phyloP scores from a whole-genome alignment of 1,284 basidiomycete genomes.

The Leucoagaricus sp. region DNA sequence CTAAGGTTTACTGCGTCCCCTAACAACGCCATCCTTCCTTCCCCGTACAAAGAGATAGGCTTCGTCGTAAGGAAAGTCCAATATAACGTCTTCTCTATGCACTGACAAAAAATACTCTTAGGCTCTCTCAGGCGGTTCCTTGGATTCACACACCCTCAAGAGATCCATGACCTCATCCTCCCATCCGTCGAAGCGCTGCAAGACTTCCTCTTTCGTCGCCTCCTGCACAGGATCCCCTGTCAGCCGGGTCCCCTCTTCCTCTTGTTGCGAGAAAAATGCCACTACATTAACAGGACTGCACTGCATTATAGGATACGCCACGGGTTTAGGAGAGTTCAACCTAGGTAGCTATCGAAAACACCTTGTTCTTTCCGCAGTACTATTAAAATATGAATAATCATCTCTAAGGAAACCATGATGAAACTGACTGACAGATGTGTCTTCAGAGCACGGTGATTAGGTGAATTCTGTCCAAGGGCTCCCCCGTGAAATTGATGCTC shows the following conservation, averaged over 20 bases:
- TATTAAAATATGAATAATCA: slow-evolving; percentile 19
- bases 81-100: slow-evolving; percentile 28
- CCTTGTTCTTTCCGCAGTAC: slow-evolving; percentile 46
- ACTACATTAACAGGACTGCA: slow-evolving; percentile 49
- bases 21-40: slow-evolving; percentile 38
- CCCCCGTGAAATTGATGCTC: slow-evolving; percentile 35
- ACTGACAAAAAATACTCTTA: background rate
- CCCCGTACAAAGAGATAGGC: slow-evolving; percentile 39
- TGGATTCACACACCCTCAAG: slow-evolving; percentile 34
- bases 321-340: too few species aligned
- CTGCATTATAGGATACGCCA: slow-evolving; percentile 48
- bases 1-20: slow-evolving; percentile 43
- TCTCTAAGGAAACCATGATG: background rate
- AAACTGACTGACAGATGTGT: slow-evolving; percentile 40
- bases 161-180: slow-evolving; percentile 47
- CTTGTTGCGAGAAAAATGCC: slow-evolving; percentile 42
- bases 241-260: slow-evolving; percentile 41
- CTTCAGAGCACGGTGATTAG: slow-evolving; percentile 36
- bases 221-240: slow-evolving; percentile 43
- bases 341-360: slow-evolving; percentile 29
- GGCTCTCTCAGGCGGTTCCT: background rate
- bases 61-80: slow-evolving; percentile 45
- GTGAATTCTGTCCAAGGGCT: slow-evolving; percentile 29
- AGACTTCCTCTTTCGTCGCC: slow-evolving; percentile 37
- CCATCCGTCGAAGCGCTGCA: slow-evolving; percentile 40